phyloP scores from a whole-genome alignment of 2,329 filamentous ascomycete genomes.

The Didymella keratinophila region DNA sequence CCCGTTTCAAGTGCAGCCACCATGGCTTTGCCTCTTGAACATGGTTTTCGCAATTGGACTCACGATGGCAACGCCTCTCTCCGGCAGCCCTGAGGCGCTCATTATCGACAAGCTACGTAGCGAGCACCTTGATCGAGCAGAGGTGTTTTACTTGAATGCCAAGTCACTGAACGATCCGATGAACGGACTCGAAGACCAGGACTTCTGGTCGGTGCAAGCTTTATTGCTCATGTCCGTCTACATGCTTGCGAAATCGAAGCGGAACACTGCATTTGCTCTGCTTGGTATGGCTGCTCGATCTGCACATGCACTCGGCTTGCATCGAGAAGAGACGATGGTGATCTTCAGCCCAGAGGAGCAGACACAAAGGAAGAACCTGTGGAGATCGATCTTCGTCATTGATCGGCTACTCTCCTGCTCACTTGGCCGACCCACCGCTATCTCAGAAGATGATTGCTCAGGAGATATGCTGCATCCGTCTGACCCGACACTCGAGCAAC shows the following conservation, averaged over 20 bases:
- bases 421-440: slow-evolving; percentile 68
- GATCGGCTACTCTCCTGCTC: slow-evolving; percentile 70
- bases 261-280: slow-evolving; percentile 69
- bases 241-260: slow-evolving; percentile 67
- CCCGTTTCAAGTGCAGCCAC: slow-evolving; percentile 59
- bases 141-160: slow-evolving; percentile 69
- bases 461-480: slow-evolving; percentile 53
- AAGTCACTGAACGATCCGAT: slow-evolving; percentile 60
- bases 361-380: slow-evolving; percentile 63
- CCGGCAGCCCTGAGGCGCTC: slow-evolving; percentile 58
- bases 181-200: slow-evolving; percentile 65
- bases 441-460: slow-evolving; percentile 69
- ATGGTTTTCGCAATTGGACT: slow-evolving; percentile 70
- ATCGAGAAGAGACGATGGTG: slow-evolving; percentile 66
- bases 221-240: slow-evolving; percentile 70
- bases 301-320: slow-evolving; percentile 68
- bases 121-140: slow-evolving; percentile 62
- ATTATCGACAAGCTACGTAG: slow-evolving; percentile 62
- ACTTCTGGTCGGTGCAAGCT: slow-evolving; percentile 71
- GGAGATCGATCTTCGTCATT: slow-evolving; percentile 70
- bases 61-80: slow-evolving; percentile 63
- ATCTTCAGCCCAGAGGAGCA: slow-evolving; percentile 61
- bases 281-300: slow-evolving; percentile 69
- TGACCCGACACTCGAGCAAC: slow-evolving; percentile 34
- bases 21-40: slow-evolving; percentile 67